Evolutionary conservation across 176 grass and related monocot species (phyloP).

Genomic region (Thinopyrum elongatum): DNA sequence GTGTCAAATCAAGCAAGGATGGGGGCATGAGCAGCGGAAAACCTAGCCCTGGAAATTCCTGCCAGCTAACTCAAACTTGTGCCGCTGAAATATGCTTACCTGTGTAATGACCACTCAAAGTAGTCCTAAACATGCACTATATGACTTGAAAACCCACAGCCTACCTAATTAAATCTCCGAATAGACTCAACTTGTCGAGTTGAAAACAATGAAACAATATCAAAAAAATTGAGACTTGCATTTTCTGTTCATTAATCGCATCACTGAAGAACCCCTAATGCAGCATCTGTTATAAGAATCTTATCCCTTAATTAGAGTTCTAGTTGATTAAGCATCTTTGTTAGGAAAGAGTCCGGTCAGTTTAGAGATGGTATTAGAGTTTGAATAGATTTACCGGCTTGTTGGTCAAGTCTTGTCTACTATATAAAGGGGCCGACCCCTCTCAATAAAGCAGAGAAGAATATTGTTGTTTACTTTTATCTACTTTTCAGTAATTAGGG

Average conservation of each 20-base stretch:
- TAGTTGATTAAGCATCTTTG: no score
- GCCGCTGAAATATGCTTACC: not conserved
- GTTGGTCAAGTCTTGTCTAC: no score
- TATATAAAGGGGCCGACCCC: no score
- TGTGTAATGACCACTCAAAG: not conserved
- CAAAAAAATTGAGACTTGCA: not conserved
- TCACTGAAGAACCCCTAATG: not conserved
- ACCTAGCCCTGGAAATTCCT: not conserved
- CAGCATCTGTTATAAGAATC: not conserved
- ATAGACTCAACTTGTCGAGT: not conserved
- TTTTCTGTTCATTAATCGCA: constrained; percentile 9
- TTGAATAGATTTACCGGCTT: no score
- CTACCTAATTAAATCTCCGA: not conserved
- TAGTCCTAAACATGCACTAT: constrained; percentile 2
- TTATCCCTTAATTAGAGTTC: no score
- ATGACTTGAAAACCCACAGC: not conserved
- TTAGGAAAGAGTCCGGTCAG: no score
- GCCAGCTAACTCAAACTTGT: not conserved
- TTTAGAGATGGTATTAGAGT: no score
- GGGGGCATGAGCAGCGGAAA: not conserved
- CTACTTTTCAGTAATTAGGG: no score
- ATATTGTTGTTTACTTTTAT: no score
- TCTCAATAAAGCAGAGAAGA: no score
- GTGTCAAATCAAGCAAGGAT: not conserved
- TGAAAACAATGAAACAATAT: not conserved